phyloP scores from a whole-genome alignment of 345 rosid genomes.

The Eucalyptus regnans region DNA sequence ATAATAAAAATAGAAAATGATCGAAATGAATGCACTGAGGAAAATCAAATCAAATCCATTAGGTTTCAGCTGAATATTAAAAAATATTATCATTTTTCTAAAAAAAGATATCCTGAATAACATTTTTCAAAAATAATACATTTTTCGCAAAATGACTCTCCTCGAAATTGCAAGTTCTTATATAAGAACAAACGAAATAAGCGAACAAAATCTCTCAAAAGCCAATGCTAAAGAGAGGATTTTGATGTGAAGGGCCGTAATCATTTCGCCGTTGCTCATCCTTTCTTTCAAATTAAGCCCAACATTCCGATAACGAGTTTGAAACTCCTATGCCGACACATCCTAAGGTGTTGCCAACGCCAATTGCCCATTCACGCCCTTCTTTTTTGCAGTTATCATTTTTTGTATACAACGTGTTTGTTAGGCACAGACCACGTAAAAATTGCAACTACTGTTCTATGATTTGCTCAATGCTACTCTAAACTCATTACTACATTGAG shows the following conservation, averaged over 20 bases:
- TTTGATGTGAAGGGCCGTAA: too few species aligned
- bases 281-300: neutral
- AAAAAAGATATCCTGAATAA: accelerated
- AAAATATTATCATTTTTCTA: too few species aligned
- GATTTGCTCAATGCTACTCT: neutral
- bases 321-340: neutral
- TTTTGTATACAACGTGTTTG: neutral
- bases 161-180: neutral
- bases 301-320: neutral
- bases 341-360: neutral
- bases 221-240: too few species aligned
- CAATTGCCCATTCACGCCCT: neutral
- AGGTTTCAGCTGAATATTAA: accelerated
- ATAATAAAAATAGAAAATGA: too few species aligned
- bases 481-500: neutral
- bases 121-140: too few species aligned
- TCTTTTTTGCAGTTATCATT: neutral
- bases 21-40: too few species aligned
- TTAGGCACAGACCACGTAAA: neutral
- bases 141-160: accelerated
- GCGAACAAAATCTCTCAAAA: neutral
- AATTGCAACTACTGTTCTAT: neutral
- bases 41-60: too few species aligned
- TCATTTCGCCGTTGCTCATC: neutral
- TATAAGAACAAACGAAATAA: too few species aligned